Percentiles rank a stretch among this genome's conserved stretches.
phyloP scores from a whole-genome alignment of 164 flowering plant genomes.

The Piper longum region DNA sequence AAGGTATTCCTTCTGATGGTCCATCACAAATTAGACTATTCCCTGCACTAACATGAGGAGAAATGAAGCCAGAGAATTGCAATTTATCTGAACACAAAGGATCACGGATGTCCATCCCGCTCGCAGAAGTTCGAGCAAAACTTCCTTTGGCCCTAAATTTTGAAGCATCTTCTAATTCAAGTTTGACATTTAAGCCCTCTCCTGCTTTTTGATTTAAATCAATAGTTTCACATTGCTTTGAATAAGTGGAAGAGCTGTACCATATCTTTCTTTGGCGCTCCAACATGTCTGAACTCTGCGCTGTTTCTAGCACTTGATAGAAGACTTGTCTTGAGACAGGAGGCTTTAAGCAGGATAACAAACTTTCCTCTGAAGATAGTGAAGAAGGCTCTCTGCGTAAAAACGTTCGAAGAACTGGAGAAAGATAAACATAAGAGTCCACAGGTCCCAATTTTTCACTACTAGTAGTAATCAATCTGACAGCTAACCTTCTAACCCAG shows the following conservation, averaged over 20 bases:
- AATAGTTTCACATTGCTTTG: constrained; percentile 35
- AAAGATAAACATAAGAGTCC: constrained; percentile 84
- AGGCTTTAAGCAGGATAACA: constrained; percentile 74
- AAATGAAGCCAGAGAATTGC: constrained; percentile 71
- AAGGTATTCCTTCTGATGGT: constrained; percentile 79
- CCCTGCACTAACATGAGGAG: constrained; percentile 53
- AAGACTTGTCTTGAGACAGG: constrained; percentile 65
- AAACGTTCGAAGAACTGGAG: constrained; percentile 73
- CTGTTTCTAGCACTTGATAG: constrained; percentile 59
- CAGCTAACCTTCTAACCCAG: constrained; percentile 87
- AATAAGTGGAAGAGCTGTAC: constrained; percentile 58
- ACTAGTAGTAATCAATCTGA: constrained; percentile 66
- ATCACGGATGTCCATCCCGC: constrained; percentile 35
- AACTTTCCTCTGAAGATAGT: constrained; percentile 61
- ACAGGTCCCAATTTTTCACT: constrained; percentile 84
- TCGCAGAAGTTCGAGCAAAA: constrained; percentile 24
- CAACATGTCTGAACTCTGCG: constrained; percentile 84
- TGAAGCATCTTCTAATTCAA: constrained; percentile 26
- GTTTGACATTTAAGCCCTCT: constrained; percentile 30
- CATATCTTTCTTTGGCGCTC: constrained; percentile 97
- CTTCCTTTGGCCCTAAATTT: constrained; percentile 42
- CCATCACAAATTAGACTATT: constrained; percentile 59
- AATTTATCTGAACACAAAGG: constrained; percentile 52
- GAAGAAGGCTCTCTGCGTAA: constrained; percentile 84
- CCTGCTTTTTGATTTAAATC: constrained; percentile 31